Evolutionary conservation across 305 asterid genomes (phyloP).

Genomic region (Fraxinus albicans): DNA sequence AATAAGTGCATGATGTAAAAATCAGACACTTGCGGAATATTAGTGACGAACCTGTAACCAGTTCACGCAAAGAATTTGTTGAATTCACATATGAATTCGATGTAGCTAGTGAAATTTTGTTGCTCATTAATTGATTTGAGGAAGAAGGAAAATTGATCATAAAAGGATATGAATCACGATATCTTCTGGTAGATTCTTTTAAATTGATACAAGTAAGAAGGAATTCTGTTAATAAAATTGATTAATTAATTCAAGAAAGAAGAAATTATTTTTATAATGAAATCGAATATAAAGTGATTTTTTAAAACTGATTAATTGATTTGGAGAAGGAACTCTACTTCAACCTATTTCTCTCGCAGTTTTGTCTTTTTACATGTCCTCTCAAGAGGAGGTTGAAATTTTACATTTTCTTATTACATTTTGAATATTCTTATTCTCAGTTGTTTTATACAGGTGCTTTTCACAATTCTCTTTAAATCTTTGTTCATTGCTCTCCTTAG

Average conservation of each 20-base stretch:
- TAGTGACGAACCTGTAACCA: background rate
- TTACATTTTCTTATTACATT: background rate
- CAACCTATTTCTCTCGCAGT: background rate
- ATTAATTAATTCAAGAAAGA: background rate
- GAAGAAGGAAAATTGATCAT: background rate
- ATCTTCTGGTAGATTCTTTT: background rate
- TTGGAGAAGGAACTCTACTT: background rate
- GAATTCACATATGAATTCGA: background rate
- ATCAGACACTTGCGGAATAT: background rate
- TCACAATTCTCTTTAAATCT: background rate
- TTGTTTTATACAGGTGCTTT: background rate
- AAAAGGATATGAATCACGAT: background rate
- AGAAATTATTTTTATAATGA: background rate
- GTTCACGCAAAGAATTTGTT: background rate
- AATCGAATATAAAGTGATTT: background rate
- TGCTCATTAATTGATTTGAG: background rate
- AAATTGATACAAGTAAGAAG: background rate
- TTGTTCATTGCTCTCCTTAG: background rate
- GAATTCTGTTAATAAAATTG: background rate
- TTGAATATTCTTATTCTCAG: background rate
- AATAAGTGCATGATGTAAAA: background rate
- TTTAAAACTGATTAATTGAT: background rate
- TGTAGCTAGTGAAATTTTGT: background rate
- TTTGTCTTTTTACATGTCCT: conserved; percentile 23
- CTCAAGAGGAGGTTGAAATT: background rate